Base-by-base conservation (phyloP, 208 protist species). In the Leishmania aethiopica region DNA sequence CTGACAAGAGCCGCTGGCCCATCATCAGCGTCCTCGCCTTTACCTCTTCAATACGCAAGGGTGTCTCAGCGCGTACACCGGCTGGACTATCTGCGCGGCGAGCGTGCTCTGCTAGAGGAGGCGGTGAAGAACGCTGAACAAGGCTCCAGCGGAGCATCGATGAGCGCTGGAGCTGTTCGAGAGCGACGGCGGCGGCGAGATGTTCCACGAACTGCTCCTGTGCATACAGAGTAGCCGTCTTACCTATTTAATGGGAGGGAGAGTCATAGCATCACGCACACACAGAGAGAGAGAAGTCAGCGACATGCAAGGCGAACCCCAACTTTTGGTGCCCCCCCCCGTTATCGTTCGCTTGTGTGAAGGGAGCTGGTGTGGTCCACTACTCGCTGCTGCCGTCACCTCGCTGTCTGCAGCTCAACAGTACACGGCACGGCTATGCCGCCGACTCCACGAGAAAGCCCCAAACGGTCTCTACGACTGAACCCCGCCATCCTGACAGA, bases 31-130 rank as follows among this genome's bases (percentile, higher is more conserved):
- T 13, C 69, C 19, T n/a, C 64, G 5, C 22, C 78, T 53, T 60
- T 42, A 25, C 42, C 79, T 17, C 35, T 47, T 15, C 70, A 75
- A 55, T 79, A 81, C 64, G 86, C 82, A 2, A 5, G 40, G 5
- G 62, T 87, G 77, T 83, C 82, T 2, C 79, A 75, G 53, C 78
- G 84, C 25, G 59, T 80, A 22, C 90, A 93, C 53, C 90, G 90
- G 35, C 51, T 91, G 11, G 87, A 89, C 25, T 93, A 91, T 76
- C 28, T 93, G 13, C 81, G 76, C 25, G 51, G 69, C 0, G 90
- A 93, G 80, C 70, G 77, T 10, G 79, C 78, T 40, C 59, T 81
- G 79, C 59, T 83, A 40, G 57, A 49, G 47, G 55, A 80, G 32
- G 35, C 70, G n/a, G 53, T 67, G 32, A 78, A 51, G 75, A 69